phyloP scores from a whole-genome alignment of 108 stramenopile species.

The Fragilariopsis cylindrus region DNA sequence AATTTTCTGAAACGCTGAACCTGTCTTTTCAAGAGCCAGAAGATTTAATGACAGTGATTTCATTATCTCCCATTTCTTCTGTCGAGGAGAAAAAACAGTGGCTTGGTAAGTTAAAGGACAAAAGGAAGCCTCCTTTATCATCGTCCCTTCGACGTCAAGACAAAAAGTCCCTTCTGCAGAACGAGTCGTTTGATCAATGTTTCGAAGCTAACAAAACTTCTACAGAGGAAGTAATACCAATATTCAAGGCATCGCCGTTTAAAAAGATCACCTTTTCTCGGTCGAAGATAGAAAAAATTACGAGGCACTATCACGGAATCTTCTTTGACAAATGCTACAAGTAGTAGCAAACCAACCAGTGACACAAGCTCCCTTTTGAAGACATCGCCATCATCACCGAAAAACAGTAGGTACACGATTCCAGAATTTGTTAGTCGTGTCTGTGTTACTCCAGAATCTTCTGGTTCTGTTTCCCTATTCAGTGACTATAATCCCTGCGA shows the following conservation, averaged over 20 bases:
- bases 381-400: background rate
- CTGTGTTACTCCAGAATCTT: background rate
- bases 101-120: background rate
- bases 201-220: background rate
- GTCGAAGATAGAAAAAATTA: background rate
- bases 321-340: background rate
- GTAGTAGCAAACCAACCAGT: background rate
- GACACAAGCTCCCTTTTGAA: background rate
- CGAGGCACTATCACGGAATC: constrained; percentile 8
- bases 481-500: background rate
- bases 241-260: constrained; percentile 5
- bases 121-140: background rate
- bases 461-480: background rate
- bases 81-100: background rate
- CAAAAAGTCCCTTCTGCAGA: constrained; percentile 1
- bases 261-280: background rate
- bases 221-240: background rate
- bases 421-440: background rate
- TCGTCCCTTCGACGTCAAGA: background rate
- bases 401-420: background rate
- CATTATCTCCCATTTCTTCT: background rate
- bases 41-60: background rate
- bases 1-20: background rate
- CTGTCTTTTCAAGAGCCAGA: background rate
- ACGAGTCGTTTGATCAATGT: background rate